Evolutionary conservation across 23 red algal species (phyloP), one percentile per base, ranked within the genome.

Genomic region (Pyropia haitanensis): DNA sequence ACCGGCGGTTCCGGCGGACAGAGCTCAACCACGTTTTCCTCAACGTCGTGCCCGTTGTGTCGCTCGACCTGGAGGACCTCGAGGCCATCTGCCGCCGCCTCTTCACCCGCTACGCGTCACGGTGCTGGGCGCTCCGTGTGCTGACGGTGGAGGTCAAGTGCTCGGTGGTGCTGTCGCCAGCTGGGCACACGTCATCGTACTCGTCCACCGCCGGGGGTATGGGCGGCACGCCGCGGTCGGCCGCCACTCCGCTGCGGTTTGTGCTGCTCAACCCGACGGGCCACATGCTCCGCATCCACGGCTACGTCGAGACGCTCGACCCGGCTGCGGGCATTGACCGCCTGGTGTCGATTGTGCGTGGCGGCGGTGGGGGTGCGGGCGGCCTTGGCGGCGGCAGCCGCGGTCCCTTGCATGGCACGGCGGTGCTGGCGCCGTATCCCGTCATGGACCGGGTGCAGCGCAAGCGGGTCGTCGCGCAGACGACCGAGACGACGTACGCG

Each of bases 21-120:
- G 94, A 98, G 26, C 91, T 90, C 70, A 98, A 98, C 49, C 94
- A 98, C 65, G 69, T 98, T 46, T 98, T 98, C 56, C 54, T 98
- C 63, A 87, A 91, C 63, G 57, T 98, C 52, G 65, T 98, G 27
- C 86, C 86, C 27, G 57, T 72, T 20, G 70, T 98, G 27, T 48
- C 74, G 12, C 88, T 98, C 28, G 81, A 90, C 62, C 71, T 88
- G 53, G 94, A 98, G 15, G 94, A 98, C 65, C 86, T 98, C 1
- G 85, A 98, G 56, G 75, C 85, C 25, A 91, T 98, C 34, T 98
- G 94, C 58, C 27, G 79, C 14, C 64, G 85, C 49, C 80, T 98
- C 56, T 98, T 98, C 60, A 64, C 78, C 64, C 75, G 94, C 20
- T 98, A 90, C 61, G 85, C 94, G 12, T 59, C 67, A 18, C 79